Evolutionary conservation across 352 stramenopile species (phyloP).

Genomic region (Globisporangium cederbergense): DNA sequence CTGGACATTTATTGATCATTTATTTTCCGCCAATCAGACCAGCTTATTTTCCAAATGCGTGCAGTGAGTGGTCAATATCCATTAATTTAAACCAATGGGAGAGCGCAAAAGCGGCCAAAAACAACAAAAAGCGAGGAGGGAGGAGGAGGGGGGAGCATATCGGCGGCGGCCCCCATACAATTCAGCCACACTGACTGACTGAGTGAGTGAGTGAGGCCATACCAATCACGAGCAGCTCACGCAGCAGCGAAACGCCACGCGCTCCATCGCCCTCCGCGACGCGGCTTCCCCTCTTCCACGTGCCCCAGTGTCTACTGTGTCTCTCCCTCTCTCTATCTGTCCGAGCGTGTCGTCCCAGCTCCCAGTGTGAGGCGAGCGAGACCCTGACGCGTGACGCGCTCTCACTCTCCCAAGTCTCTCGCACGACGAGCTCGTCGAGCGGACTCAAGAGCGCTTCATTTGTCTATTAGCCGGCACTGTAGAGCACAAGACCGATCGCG

Average conservation of each 20-base stretch:
- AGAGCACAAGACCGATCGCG: not conserved
- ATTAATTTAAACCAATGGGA: conserved; percentile 4
- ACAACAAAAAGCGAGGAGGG: not conserved
- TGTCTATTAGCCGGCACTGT: not conserved
- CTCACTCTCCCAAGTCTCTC: conserved; percentile 3
- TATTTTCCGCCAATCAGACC: conserved; percentile 8
- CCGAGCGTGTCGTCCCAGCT: not conserved
- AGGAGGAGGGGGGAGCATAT: conserved; percentile 1
- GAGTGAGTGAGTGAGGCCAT: conserved; percentile 4
- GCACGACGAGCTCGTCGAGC: not conserved
- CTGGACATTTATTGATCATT: conserved; percentile 10
- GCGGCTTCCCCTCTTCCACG: not conserved
- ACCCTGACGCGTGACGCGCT: not conserved
- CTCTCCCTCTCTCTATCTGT: not conserved
- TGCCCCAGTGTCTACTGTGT: not conserved
- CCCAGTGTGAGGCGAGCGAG: not conserved
- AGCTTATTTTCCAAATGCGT: not conserved
- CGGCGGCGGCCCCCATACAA: conserved; percentile 3
- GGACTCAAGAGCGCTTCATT: not conserved
- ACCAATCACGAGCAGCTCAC: conserved; percentile 1
- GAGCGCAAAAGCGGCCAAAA: not conserved
- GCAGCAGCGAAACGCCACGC: conserved; percentile 7
- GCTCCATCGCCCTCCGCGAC: not conserved
- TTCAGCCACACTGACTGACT: conserved; percentile 4
- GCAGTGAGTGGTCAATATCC: not conserved